A percentile compares a stretch with the other conserved stretches of the same genome.
These are phyloP conservation scores for Paramecium tetraurelia DNA, from an alignment of 73 alveolate genomes.

Conservation along the genomic window DNA sequence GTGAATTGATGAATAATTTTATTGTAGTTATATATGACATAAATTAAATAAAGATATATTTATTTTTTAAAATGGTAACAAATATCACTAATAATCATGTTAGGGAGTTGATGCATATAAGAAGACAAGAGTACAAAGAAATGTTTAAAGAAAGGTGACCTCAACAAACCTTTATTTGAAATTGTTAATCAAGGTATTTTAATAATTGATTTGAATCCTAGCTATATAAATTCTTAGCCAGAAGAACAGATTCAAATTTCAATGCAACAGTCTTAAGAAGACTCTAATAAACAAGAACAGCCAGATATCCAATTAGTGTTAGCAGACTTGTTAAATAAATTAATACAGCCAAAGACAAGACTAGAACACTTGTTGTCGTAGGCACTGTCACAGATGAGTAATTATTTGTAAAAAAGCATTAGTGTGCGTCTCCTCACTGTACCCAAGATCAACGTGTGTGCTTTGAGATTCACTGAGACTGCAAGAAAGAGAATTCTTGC, in stretches of 20 bases:
- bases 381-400: constrained; percentile 96
- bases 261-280: constrained; percentile 89
- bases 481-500: constrained; percentile 97
- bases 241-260: constrained; percentile 97
- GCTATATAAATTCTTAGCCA: constrained; percentile 95
- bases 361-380: constrained; percentile 82
- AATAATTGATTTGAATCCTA: not conserved
- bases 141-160: constrained; percentile 58
- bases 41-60: constrained; percentile 11
- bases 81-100: not conserved
- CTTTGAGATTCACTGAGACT: constrained; percentile 94
- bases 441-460: constrained; percentile 95
- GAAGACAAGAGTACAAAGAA: constrained; percentile 48
- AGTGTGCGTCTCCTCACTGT: constrained; percentile 80
- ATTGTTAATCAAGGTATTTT: constrained; percentile 49
- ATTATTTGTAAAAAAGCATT: not conserved
- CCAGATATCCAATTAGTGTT: constrained; percentile 92
- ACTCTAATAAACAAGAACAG: constrained; percentile 82
- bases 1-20: not conserved
- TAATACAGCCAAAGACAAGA: constrained; percentile 68
- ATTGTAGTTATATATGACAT: not conserved
- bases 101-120: constrained; percentile 53
- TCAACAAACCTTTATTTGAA: constrained; percentile 65
- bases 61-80: constrained; percentile 32
- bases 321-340: constrained; percentile 86